phyloP scores from a whole-genome alignment of 306 rosid species.

The Trichosanthes truncata region DNA sequence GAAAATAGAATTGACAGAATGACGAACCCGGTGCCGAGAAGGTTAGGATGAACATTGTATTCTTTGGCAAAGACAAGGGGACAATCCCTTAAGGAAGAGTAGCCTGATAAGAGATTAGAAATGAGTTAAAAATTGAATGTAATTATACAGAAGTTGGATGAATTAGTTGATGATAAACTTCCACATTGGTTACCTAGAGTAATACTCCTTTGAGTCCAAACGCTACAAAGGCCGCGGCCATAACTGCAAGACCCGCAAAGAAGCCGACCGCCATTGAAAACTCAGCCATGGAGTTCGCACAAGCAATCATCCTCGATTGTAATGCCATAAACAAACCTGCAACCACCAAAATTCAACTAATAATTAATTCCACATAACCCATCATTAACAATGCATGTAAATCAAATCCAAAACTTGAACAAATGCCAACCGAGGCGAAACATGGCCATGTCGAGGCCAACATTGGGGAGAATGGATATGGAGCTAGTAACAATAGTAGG shows the following conservation, averaged over 20 bases:
- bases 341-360: too few relatives aligned
- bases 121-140: not conserved
- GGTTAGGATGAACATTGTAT: not conserved
- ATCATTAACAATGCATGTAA: too few relatives aligned
- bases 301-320: not conserved
- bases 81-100: conserved; percentile 10
- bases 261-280: conserved; percentile 9
- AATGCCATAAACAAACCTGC: not conserved
- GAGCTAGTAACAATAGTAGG: not conserved
- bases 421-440: not conserved
- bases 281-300: not conserved
- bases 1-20: not conserved
- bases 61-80: conserved; percentile 5
- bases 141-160: not conserved
- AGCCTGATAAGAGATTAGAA: not conserved
- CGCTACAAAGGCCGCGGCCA: conserved; percentile 15
- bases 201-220: conserved; percentile 18
- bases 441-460: not conserved
- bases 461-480: not conserved
- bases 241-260: conserved; percentile 15
- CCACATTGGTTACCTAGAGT: conserved; percentile 12
- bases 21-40: conserved; percentile 1
- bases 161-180: conserved; percentile 7
- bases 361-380: too few relatives aligned
- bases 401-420: too few relatives aligned